A percentile compares a stretch with the other conserved stretches of the same genome.
These are phyloP conservation scores for Eustoma russellianum DNA, from an alignment of 257 asterid species.

Conservation along the genomic window DNA sequence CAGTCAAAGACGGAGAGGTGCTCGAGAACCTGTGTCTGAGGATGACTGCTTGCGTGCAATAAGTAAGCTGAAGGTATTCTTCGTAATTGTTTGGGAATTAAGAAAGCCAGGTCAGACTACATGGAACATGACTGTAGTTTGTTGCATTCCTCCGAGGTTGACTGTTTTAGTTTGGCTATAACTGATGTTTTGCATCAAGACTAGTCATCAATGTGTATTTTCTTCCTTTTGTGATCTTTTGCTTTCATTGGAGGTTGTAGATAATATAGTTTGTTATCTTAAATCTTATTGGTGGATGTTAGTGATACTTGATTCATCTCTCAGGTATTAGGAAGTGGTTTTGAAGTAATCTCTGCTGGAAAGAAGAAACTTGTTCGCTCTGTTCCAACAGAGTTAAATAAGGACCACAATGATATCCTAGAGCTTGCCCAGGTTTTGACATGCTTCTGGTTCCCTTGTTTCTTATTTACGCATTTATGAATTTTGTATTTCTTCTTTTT, in stretches of 20 bases:
- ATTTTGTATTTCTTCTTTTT: not conserved
- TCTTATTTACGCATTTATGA: not conserved
- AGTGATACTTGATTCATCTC: not conserved
- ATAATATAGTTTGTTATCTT: not conserved
- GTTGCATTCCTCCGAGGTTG: not conserved
- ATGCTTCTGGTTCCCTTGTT: constrained; percentile 6
- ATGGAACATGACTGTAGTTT: too few relatives aligned
- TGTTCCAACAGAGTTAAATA: constrained; percentile 96
- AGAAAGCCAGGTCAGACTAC: too few relatives aligned
- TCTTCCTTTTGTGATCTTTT: not conserved
- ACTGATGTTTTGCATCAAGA: not conserved
- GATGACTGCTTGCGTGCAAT: constrained; percentile 99
- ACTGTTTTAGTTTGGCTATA: not conserved
- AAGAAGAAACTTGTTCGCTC: constrained; percentile 87
- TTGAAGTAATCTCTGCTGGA: constrained; percentile 87
- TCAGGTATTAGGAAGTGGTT: constrained; percentile 91
- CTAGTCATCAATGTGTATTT: not conserved
- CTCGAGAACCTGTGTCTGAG: constrained; percentile 85
- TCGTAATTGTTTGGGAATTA: not conserved
- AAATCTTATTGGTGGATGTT: not conserved
- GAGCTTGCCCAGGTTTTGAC: constrained; percentile 91
- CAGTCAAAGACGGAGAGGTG: constrained; percentile 67
- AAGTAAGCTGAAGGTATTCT: constrained; percentile 83
- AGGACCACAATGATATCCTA: constrained; percentile 89
- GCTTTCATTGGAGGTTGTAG: not conserved